A percentile compares a stretch with the other conserved stretches of the same genome.
Conservation (phyloP, 2,329 filamentous ascomycete genomes). For the Ascochyta lentis region DNA sequence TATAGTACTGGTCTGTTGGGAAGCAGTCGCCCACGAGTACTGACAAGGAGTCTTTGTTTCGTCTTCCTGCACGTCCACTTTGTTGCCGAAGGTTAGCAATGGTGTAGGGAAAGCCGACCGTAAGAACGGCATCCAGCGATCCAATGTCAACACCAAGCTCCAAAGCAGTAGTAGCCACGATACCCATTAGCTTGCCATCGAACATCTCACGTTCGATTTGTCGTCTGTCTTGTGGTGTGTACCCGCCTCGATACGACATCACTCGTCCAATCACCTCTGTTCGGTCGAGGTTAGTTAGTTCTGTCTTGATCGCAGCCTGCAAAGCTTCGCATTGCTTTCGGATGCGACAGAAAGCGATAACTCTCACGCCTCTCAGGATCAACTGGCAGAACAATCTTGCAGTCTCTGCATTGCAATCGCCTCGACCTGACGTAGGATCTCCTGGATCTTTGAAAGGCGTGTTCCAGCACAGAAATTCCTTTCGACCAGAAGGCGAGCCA, state of each 20-base stretch:
- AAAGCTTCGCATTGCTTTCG: constrained; percentile 88
- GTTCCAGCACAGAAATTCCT: constrained; percentile 98
- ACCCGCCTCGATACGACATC: constrained; percentile 95
- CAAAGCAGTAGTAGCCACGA: constrained; percentile 90
- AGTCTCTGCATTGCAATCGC: constrained; percentile 83
- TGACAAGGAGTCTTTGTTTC: constrained; percentile 92
- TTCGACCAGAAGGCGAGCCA: constrained; percentile 88
- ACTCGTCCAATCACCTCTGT: constrained; percentile 78
- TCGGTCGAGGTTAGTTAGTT: constrained; percentile 75
- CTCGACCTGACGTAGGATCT: constrained; percentile 85
- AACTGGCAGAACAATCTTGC: constrained; percentile 90
- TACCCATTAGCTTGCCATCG: constrained; percentile 88
- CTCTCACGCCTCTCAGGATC: constrained; percentile 83
- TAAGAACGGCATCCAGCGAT: constrained; percentile 89
- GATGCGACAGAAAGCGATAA: constrained; percentile 91
- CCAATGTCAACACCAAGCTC: constrained; percentile 97
- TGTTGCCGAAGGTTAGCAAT: constrained; percentile 95
- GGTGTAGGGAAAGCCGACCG: constrained; percentile 92
- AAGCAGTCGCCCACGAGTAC: constrained; percentile 89
- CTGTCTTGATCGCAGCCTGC: constrained; percentile 77
- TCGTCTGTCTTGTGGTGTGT: constrained; percentile 88
- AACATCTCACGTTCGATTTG: constrained; percentile 97
- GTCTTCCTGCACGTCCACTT: constrained; percentile 86
- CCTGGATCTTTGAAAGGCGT: constrained; percentile 90
- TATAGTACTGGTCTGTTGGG: constrained; percentile 92